Percentiles rank a stretch among this genome's conserved stretches.
These are phyloP conservation scores for Mycena floridula DNA, from an alignment of 768 basidiomycete species.

Conservation along the genomic window DNA sequence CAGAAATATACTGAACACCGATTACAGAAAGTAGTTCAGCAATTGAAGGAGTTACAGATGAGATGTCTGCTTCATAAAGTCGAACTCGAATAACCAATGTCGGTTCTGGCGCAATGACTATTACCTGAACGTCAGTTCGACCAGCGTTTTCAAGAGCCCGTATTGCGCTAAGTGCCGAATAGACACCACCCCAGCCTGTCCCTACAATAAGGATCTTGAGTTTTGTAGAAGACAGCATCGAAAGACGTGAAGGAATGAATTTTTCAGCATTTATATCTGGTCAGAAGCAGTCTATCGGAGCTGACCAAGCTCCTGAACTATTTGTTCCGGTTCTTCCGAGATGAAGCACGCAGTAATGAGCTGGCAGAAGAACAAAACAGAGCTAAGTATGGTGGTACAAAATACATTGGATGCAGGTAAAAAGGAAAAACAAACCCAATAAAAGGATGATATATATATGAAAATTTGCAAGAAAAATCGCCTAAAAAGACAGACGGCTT, in stretches of 20 bases:
- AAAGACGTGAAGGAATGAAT: too few relatives aligned
- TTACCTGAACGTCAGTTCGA: constrained; percentile 6
- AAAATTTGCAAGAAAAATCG: background rate
- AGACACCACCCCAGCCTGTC: background rate
- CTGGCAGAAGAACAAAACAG: too few relatives aligned
- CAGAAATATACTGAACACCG: background rate
- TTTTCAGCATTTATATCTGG: too few relatives aligned
- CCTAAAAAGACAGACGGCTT: background rate
- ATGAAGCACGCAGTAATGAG: too few relatives aligned
- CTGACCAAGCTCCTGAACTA: too few relatives aligned
- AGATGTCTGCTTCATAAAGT: constrained; percentile 15
- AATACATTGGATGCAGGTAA: background rate
- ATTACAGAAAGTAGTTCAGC: background rate
- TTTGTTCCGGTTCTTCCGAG: too few relatives aligned
- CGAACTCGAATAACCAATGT: constrained; percentile 15
- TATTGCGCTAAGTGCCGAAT: background rate
- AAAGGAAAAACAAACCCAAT: background rate
- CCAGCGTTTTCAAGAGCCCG: background rate
- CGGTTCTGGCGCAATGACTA: constrained; percentile 16
- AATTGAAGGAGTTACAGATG: constrained; percentile 6
- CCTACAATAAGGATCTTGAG: background rate
- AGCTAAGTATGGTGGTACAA: too few relatives aligned
- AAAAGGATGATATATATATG: background rate
- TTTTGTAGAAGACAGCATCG: too few relatives aligned
- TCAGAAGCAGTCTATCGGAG: too few relatives aligned